Evolutionary conservation across 106 monocot species (phyloP), one percentile per base, ranked within the genome.

Genomic region (Acorus gramineus): DNA sequence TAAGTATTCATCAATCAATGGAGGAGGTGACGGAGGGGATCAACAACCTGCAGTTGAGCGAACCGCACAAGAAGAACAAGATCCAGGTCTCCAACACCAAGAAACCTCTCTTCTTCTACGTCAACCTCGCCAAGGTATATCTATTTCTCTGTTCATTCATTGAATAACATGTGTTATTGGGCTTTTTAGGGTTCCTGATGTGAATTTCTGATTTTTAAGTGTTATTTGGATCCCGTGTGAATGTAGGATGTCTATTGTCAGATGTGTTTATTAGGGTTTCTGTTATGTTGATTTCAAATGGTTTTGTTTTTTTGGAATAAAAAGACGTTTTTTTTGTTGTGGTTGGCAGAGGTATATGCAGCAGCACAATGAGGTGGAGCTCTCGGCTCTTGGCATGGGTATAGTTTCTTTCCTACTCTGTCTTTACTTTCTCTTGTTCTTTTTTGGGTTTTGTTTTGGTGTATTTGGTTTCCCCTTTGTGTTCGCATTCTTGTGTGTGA

Each of bases 41-140:
- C 7, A 78, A 61, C 67, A 83, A 66, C 14, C 53, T 87, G 10
- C 71, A 4, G 53, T 65, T 77, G 28, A 51, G 50, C 51, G 82
- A 82, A 3, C 4, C 71, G 11, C 73, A 78, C 59, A 89, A 82
- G 80, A 89, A 82, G 75, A 82, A 89, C 55, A 63, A 85, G 64
- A 89, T 85, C 74, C 89, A 89, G 73, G 89, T 85, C 44, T 89
- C 89, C 54, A 92, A 84, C 75, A 92, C 84, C 67, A 92, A 92
- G 84, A 92, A 87, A 73, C 92, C 92, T 53, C 92, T 87, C 58
- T 87, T 87, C 76, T 92, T 92, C 78, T 92, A 92, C 68, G 92
- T 87, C 77, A 87, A 92, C 55, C 92, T 92, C 70, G 92, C 92
- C 61, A 92, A 92, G 87, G 87, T 92, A 42, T 8, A 28, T 28